These are phyloP conservation scores for Ananas comosus DNA, from an alignment of 176 grass and related monocot genomes.

Conservation along the genomic window DNA sequence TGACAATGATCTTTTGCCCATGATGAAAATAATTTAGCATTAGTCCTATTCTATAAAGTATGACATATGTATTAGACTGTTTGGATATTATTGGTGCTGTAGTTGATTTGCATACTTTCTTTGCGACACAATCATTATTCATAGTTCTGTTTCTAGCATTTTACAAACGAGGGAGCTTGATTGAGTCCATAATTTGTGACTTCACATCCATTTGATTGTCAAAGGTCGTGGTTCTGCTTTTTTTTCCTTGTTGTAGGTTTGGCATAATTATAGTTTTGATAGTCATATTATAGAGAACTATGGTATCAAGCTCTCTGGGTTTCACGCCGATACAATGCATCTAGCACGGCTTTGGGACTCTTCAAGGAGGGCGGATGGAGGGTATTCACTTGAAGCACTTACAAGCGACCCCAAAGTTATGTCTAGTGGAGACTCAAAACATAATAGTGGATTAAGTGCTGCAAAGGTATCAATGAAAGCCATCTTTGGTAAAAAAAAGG, in stretches of 20 bases:
- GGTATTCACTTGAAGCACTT: constrained; percentile 98
- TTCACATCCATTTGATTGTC: constrained; percentile 12
- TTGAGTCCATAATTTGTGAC: not conserved
- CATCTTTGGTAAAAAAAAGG: constrained; percentile 91
- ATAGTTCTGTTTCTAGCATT: no score
- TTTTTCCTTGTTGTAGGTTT: constrained; percentile 60
- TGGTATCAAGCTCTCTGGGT: constrained; percentile 81
- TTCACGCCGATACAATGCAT: constrained; percentile 99
- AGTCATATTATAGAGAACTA: constrained; percentile 78
- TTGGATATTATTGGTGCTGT: no score
- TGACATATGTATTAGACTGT: no score
- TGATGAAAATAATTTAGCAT: no score
- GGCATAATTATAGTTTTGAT: constrained; percentile 99
- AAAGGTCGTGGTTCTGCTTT: constrained; percentile 15
- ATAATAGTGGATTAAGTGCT: constrained; percentile 39
- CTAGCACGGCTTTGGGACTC: constrained; percentile 90
- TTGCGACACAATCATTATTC: no score
- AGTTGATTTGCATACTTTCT: no score
- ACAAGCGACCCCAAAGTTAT: constrained; percentile 72
- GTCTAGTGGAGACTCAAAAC: constrained; percentile 20
- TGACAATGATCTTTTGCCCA: no score
- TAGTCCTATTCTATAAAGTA: no score
- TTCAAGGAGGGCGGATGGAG: constrained; percentile 63
- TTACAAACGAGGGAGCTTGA: no score
- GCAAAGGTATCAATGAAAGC: constrained; percentile 94